These are phyloP conservation scores for Apophysomyces trapeziformis DNA, from an alignment of 371 early-diverging fungal species.

Conservation along the genomic window DNA sequence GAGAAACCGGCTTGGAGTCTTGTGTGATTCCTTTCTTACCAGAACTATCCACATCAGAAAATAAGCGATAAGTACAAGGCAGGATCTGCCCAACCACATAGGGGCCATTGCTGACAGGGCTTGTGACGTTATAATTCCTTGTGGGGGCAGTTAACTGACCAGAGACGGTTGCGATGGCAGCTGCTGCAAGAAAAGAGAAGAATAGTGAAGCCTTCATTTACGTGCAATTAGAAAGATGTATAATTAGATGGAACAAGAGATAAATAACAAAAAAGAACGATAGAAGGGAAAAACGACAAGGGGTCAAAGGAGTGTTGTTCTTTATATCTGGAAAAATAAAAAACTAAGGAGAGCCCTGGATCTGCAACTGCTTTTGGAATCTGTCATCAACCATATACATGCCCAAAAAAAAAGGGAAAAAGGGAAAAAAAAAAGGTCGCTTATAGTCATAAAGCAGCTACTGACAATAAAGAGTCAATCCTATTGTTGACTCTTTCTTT, in stretches of 20 bases:
- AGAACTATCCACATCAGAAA: constrained; percentile 48
- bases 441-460: background rate
- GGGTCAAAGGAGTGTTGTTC: constrained; percentile 10
- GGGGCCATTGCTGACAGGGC: constrained; percentile 44
- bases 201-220: constrained; percentile 1
- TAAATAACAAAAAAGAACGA: constrained; percentile 7
- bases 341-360: constrained; percentile 10
- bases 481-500: no score
- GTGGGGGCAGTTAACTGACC: constrained; percentile 49
- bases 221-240: constrained; percentile 1
- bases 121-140: constrained; percentile 53
- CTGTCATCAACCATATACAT: background rate
- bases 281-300: constrained; percentile 3
- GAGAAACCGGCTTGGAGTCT: background rate
- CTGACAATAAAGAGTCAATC: no score
- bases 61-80: constrained; percentile 52
- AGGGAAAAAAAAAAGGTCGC: background rate
- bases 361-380: constrained; percentile 9
- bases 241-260: constrained; percentile 1
- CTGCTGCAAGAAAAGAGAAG: constrained; percentile 6
- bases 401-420: background rate
- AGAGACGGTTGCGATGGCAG: constrained; percentile 14
- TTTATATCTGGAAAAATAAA: constrained; percentile 9
- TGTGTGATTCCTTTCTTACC: constrained; percentile 27
- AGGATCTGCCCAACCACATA: constrained; percentile 53